These are phyloP conservation scores for Schizochytrium sp. DNA, from an alignment of 108 stramenopile genomes.

Conservation along the genomic window DNA sequence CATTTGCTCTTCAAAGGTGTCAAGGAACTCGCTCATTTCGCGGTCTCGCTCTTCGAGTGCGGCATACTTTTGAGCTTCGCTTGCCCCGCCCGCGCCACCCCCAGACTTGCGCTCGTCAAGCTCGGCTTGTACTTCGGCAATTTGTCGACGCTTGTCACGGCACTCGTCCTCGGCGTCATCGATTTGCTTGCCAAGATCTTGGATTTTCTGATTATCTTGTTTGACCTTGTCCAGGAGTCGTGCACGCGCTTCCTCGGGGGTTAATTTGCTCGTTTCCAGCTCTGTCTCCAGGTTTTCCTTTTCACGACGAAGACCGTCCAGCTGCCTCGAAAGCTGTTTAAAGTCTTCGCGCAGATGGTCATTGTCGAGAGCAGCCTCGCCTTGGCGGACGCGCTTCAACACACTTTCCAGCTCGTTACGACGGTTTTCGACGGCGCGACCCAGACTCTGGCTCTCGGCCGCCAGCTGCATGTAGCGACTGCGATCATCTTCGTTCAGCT, in stretches of 20 bases:
- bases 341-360: slow-evolving; percentile 24
- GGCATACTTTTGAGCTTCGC: slow-evolving; percentile 39
- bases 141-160: neutral
- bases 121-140: slow-evolving; percentile 17
- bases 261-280: slow-evolving; percentile 46
- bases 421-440: neutral
- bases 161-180: slow-evolving; percentile 17
- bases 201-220: neutral
- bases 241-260: slow-evolving; percentile 45
- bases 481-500: slow-evolving; percentile 41
- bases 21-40: slow-evolving; percentile 57
- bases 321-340: slow-evolving; percentile 14
- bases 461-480: neutral
- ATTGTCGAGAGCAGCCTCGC: neutral
- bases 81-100: neutral
- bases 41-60: slow-evolving; percentile 40
- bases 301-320: slow-evolving; percentile 27
- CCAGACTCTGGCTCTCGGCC: neutral
- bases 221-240: slow-evolving; percentile 37
- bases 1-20: slow-evolving; percentile 34
- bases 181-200: slow-evolving; percentile 32
- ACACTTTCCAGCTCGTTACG: neutral
- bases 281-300: slow-evolving; percentile 36
- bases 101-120: neutral
- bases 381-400: neutral